Conservation (phyloP, 371 early-diverging fungal species). For the Saksenaea vasiformis region DNA sequence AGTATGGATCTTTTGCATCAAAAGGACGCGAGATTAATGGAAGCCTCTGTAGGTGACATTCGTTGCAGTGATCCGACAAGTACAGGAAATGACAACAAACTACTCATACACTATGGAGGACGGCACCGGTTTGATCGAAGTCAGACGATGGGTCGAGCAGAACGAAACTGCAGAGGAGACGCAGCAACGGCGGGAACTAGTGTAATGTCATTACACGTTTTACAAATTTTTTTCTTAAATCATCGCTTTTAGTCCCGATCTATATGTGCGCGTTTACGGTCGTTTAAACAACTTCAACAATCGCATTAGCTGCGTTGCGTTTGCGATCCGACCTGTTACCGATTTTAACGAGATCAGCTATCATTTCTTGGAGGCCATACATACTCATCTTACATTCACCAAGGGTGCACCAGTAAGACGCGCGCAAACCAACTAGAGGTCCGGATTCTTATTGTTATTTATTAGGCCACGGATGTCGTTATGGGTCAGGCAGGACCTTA, state of each 20-base stretch:
- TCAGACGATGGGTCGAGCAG: slow-evolving; percentile 61
- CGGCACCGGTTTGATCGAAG: slow-evolving; percentile 76
- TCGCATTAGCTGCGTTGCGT: slow-evolving; percentile 52
- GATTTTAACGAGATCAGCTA: slow-evolving; percentile 77
- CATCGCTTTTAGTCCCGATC: slow-evolving; percentile 40
- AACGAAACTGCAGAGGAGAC: slow-evolving; percentile 35
- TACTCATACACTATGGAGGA: slow-evolving; percentile 73
- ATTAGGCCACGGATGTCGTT: not conserved
- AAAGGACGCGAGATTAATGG: slow-evolving; percentile 1
- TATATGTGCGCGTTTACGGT: slow-evolving; percentile 72
- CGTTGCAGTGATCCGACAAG: slow-evolving; percentile 65
- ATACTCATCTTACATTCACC: slow-evolving; percentile 59
- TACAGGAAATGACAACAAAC: slow-evolving; percentile 55
- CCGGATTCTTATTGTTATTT: not conserved
- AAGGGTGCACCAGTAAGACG: slow-evolving; percentile 25
- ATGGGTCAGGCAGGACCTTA: not conserved
- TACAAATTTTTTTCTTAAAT: slow-evolving; percentile 13
- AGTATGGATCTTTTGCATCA: slow-evolving; percentile 27
- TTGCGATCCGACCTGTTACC: slow-evolving; percentile 59
- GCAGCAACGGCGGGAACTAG: slow-evolving; percentile 17
- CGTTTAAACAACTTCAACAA: slow-evolving; percentile 61
- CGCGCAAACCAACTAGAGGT: not conserved
- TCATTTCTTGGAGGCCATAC: slow-evolving; percentile 69
- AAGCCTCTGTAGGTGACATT: slow-evolving; percentile 48
- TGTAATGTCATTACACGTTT: not conserved